Evolutionary conservation across 805 yeast genomes (phyloP), one percentile per base, ranked within the genome.

Genomic region (Candida ponderosae): DNA sequence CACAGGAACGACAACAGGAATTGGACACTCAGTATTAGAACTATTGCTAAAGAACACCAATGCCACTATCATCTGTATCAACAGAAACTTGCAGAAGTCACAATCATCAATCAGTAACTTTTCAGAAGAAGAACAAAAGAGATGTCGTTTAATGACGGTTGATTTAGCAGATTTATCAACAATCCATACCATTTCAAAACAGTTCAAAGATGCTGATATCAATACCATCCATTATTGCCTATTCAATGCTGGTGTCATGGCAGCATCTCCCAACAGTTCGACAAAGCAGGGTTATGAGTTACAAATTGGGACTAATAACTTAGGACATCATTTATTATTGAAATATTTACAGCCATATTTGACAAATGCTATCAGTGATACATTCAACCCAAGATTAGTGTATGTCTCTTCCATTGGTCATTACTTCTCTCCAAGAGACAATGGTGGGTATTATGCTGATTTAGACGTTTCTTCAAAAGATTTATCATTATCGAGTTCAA

Each of bases 211-310:
- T 6, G n/a, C 34, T 1, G 30, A 24, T 10, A 42, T 46, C 19
- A 58, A 60, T 16, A 40, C 42, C 6, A 39, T 69, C 27, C 60
- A 69, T 36, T 53, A 62, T 3, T 54, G 65, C 17, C 51, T 69
- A 24, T 62, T 65, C 43, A 70, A 70, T 46, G 74, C 73, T 10
- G 72, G 72, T 26, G 62, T 70, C 4, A 64, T 66, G 68, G 40
- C 37, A 10, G 66, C 67, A 3, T 65, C 70, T 4, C 35, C 33
- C 19, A 65, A 60, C 1, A 43, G 63, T 8, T 41, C 39, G 24
- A 61, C 76, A 4, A 49, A 36, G 9, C 74, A 73, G 50, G 74
- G 72, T 8, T 62, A 56, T 38, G 78, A 73, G 36, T 37, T 57
- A 27, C 71, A 66, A 37, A 51, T 70, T 31, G 78, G 74, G 8